Base-by-base conservation (phyloP, 2,329 filamentous ascomycete species). In the Microdochium paspali region DNA sequence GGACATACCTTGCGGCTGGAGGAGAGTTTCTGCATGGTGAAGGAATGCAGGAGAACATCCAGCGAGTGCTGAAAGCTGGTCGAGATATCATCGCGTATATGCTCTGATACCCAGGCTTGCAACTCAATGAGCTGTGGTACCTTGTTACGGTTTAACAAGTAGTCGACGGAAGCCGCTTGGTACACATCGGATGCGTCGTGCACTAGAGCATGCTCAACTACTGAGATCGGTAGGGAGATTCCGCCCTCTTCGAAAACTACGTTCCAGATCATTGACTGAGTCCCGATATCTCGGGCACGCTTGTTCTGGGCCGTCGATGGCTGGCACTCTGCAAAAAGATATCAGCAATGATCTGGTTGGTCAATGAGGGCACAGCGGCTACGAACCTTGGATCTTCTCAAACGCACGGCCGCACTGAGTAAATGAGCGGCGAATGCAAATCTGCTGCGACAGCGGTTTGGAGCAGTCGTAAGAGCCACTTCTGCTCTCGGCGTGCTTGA, bases 21-120 rank as follows among this genome's bases (percentile, higher is more conserved):
- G 26, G 20, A 26, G 15, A 30, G 23, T 40, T 42, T 42, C 24
- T 28, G 28, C 25, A 18, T 24, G 13, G 23, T 25, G 15, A 40
- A 44, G 15, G 46, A 32, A 10, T 44, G 32, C n/a, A 44, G 30
- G 23, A 48, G 44, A 30, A 24, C 15, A 24, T 48, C 46, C 23
- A 48, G 18, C 10, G 46, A 26, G 20, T 25, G 18, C 31, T 44
- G 39, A 26, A 70, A 56, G 35, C 60, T 64, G 24, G 65, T 64
- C 45, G 71, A 68, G 24, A 71, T 59, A 31, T 65, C 62, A 51
- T 62, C 65, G 44, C 70, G 58, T 30, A 72, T 62, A 44, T 46
- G 48, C 65, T 65, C 21, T 61, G 10, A 55, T 25, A 12, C 24
- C 18, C 42, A 46, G 26, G 10, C 46, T 44, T 21, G 46, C 44